Conservation (phyloP, 1,284 basidiomycete genomes). For the Malassezia brasiliensis region DNA sequence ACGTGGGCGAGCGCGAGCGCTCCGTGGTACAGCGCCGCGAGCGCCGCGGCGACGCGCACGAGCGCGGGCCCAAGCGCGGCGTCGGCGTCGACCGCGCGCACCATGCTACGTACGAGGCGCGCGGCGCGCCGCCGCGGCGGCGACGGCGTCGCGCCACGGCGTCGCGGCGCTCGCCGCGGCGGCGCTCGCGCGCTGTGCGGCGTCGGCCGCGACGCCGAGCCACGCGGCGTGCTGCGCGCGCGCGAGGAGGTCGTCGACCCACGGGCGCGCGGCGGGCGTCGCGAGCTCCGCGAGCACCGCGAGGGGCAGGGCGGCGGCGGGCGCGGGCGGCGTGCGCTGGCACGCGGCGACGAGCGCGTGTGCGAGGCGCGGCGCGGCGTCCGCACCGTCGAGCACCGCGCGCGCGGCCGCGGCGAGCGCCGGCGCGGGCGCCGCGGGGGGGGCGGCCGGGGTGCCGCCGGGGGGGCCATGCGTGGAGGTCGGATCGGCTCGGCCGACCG, state of each 20-base stretch:
- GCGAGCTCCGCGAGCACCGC: neutral
- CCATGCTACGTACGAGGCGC: neutral
- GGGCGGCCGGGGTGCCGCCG: too few species aligned
- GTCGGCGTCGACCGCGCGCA: neutral
- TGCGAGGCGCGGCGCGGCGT: neutral
- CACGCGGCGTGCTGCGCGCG: neutral
- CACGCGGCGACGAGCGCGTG: neutral
- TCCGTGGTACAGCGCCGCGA: conserved; percentile 3
- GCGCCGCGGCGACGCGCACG: neutral
- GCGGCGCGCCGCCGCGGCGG: neutral
- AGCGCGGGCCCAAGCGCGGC: neutral
- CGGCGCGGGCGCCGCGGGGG: too few species aligned
- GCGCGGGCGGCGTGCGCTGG: neutral
- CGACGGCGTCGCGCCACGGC: conserved; percentile 5
- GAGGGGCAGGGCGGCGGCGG: neutral
- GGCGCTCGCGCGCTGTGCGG: neutral
- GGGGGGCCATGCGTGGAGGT: neutral
- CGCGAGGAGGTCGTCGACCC: neutral
- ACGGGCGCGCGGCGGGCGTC: neutral
- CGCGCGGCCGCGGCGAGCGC: neutral
- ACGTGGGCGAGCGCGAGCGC: neutral
- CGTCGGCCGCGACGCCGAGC: neutral
- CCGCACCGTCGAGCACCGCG: neutral
- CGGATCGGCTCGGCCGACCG: conserved; percentile 5
- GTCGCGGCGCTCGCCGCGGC: neutral